A percentile compares a stretch with the other conserved stretches of the same genome.
Evolutionary conservation across 2,329 filamentous ascomycete genomes (phyloP).

Genomic region (Ceratocystis colombiana): DNA sequence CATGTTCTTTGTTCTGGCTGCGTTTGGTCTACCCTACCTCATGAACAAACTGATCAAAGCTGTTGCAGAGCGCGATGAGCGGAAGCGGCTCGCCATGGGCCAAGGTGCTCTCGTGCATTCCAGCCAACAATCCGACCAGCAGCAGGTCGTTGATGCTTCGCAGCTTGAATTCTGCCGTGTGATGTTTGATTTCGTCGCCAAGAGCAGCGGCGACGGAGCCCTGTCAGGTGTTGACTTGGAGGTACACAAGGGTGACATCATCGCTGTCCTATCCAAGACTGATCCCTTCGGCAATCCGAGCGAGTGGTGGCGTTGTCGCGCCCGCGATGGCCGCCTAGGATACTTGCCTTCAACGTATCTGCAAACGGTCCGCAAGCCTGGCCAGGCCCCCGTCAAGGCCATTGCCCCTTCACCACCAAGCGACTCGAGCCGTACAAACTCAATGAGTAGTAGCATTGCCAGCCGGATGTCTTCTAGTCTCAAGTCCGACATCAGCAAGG

Average conservation of each 20-base stretch:
- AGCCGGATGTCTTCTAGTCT: conserved; percentile 20
- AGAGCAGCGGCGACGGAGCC: conserved; percentile 39
- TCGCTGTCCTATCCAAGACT: conserved; percentile 83
- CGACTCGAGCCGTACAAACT: conserved; percentile 41
- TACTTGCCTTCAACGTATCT: conserved; percentile 89
- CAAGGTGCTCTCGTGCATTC: conserved; percentile 36
- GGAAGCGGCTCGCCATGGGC: conserved; percentile 41
- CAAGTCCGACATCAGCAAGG: conserved; percentile 23
- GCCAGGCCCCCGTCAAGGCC: conserved; percentile 38
- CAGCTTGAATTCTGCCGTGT: conserved; percentile 96
- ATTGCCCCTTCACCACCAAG: conserved; percentile 42
- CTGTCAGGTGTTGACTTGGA: conserved; percentile 72
- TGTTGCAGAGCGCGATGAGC: conserved; percentile 69
- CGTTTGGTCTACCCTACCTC: conserved; percentile 89
- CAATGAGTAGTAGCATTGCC: conserved; percentile 37
- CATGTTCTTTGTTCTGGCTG: conserved; percentile 86
- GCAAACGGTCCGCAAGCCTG: conserved; percentile 54
- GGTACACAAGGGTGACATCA: conserved; percentile 89
- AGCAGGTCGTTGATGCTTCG: conserved; percentile 62
- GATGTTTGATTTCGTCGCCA: conserved; percentile 83
- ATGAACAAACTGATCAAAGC: conserved; percentile 93
- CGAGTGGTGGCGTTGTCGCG: conserved; percentile 95
- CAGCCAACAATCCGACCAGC: conserved; percentile 40
- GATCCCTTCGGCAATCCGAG: conserved; percentile 86
- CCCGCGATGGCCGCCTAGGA: conserved; percentile 78